These are phyloP conservation scores for Halenospora varia DNA, from an alignment of 495 filamentous ascomycete species.

Conservation along the genomic window DNA sequence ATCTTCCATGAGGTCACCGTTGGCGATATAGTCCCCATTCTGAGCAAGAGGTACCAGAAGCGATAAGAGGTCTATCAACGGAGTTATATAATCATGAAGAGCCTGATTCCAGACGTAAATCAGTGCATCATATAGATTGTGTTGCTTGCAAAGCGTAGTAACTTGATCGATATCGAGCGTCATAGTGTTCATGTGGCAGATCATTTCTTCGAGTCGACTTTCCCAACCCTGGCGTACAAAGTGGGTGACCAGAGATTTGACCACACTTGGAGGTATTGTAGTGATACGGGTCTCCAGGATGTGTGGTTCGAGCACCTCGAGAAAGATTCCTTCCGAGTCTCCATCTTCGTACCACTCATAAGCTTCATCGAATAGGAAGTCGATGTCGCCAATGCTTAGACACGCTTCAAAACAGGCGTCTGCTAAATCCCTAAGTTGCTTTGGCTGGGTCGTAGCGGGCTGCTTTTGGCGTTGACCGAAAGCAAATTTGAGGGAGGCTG, in stretches of 20 bases:
- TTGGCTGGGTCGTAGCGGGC: conserved; percentile 43
- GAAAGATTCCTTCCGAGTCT: conserved; percentile 66
- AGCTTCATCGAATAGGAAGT: conserved; percentile 87
- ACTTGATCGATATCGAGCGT: conserved; percentile 95
- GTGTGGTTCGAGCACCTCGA: conserved; percentile 81
- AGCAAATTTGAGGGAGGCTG: conserved; percentile 85
- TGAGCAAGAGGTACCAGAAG: conserved; percentile 59
- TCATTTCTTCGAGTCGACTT: conserved; percentile 83
- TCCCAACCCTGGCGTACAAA: conserved; percentile 70
- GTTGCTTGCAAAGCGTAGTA: conserved; percentile 82
- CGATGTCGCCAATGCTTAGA: conserved; percentile 65
- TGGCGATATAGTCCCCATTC: conserved; percentile 40
- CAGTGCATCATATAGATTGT: conserved; percentile 89
- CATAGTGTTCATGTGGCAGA: conserved; percentile 84
- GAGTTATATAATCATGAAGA: conserved; percentile 83
- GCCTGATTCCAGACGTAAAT: conserved; percentile 97
- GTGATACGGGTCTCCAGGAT: conserved; percentile 75
- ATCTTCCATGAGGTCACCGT: conserved; percentile 39
- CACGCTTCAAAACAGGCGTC: conserved; percentile 80
- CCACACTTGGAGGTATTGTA: conserved; percentile 72
- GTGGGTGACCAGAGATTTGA: conserved; percentile 80
- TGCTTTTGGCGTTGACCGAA: conserved; percentile 60
- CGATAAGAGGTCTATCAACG: conserved; percentile 77
- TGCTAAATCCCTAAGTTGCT: conserved; percentile 72
- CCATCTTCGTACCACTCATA: conserved; percentile 86